Conservation (phyloP, 2,329 filamentous ascomycete species). For the Aspergillus quadrilineatus region DNA sequence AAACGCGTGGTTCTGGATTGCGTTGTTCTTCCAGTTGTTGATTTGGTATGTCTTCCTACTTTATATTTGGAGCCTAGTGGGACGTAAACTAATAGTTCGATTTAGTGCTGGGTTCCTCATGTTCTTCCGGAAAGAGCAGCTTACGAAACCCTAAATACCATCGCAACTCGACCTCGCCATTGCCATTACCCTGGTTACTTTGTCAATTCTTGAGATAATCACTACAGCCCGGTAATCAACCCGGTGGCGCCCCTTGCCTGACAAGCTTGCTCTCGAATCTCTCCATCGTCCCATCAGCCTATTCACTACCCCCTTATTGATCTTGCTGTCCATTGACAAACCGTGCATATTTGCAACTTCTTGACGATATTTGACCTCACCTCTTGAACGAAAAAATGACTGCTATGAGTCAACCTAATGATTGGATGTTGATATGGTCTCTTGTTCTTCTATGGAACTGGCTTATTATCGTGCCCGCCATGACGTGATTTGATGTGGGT, state of each 20-base stretch:
- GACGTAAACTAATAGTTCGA: conserved; percentile 2
- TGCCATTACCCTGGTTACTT: background rate
- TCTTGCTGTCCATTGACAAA: background rate
- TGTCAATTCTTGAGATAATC: no score
- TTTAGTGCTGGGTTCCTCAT: conserved; percentile 40
- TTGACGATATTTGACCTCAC: background rate
- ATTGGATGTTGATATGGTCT: conserved; percentile 8
- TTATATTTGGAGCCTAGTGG: background rate
- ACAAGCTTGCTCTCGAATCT: background rate
- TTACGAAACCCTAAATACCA: conserved; percentile 41
- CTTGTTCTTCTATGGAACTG: background rate
- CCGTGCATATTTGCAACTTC: background rate
- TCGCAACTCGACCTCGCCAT: background rate
- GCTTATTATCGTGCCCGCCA: background rate
- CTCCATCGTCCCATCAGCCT: background rate
- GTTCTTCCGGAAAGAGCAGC: conserved; percentile 48
- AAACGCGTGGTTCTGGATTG: conserved; percentile 62
- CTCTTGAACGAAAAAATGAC: background rate
- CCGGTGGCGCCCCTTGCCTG: background rate
- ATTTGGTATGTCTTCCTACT: conserved; percentile 51
- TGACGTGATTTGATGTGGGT: background rate
- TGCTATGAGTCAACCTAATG: conserved; percentile 3
- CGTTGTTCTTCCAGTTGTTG: conserved; percentile 56
- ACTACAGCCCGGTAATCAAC: no score
- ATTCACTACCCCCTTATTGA: background rate